Percentiles rank a stretch among this genome's conserved stretches.
phyloP scores from a whole-genome alignment of 768 basidiomycete species.

The Hericium erinaceus region DNA sequence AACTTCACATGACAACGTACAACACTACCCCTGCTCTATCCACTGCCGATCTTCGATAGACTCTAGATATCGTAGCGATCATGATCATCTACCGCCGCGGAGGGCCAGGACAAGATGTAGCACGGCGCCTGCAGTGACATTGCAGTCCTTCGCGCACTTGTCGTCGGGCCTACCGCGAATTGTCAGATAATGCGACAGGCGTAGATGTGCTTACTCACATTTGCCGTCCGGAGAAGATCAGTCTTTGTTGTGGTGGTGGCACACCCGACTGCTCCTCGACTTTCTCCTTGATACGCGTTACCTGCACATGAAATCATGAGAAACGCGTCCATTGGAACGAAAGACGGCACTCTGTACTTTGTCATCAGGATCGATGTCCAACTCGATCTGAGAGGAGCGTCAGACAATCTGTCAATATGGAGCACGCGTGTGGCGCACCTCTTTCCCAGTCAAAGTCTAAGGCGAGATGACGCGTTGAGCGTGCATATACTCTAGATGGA shows the following conservation, averaged over 20 bases:
- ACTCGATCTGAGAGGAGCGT: slow-evolving; percentile 59
- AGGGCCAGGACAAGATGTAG: slow-evolving; percentile 94
- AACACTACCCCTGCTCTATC: slow-evolving; percentile 1
- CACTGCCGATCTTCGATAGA: slow-evolving; percentile 16
- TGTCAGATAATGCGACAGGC: neutral
- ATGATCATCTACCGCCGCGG: slow-evolving; percentile 66
- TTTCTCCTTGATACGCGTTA: slow-evolving; percentile 91
- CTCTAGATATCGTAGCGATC: neutral
- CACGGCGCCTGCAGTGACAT: slow-evolving; percentile 76
- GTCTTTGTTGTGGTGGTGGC: slow-evolving; percentile 88
- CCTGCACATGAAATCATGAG: slow-evolving; percentile 35
- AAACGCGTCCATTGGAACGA: neutral
- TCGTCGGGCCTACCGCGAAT: slow-evolving; percentile 61
- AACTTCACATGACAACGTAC: slow-evolving; percentile 20
- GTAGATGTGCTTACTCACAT: slow-evolving; percentile 47
- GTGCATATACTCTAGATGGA: neutral
- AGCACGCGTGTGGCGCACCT: slow-evolving; percentile 41
- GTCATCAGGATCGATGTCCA: slow-evolving; percentile 88
- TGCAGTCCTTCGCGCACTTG: slow-evolving; percentile 78
- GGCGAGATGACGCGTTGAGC: slow-evolving; percentile 4
- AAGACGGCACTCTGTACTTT: slow-evolving; percentile 36
- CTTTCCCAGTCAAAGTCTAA: slow-evolving; percentile 94
- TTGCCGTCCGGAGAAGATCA: slow-evolving; percentile 90
- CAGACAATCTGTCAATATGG: neutral
- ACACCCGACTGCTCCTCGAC: slow-evolving; percentile 98